Evolutionary conservation across 768 basidiomycete genomes (phyloP).

Genomic region (Lentinula raphanica): DNA sequence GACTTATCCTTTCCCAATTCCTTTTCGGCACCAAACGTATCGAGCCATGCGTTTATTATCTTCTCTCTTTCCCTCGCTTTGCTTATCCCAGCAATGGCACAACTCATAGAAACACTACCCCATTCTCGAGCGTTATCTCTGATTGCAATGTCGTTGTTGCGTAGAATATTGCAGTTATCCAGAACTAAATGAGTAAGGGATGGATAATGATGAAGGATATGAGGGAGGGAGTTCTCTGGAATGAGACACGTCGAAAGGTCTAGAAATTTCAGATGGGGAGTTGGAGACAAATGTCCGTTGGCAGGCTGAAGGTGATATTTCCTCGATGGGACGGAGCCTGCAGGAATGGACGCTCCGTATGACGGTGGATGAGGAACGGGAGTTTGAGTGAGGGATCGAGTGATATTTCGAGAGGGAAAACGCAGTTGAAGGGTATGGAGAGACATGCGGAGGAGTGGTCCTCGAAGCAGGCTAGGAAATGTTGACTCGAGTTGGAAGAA

Average conservation of each 20-base stretch:
- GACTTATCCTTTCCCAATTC: neutral
- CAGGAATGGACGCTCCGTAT: neutral
- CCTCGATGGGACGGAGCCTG: neutral
- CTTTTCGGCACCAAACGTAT: conserved; percentile 15
- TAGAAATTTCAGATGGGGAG: conserved; percentile 49
- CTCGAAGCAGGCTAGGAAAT: conserved; percentile 37
- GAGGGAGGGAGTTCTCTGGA: conserved; percentile 47
- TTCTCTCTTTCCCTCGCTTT: conserved; percentile 66
- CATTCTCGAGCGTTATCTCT: conserved; percentile 45
- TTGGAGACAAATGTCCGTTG: conserved; percentile 2
- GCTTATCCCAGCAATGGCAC: conserved; percentile 56
- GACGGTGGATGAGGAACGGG: conserved; percentile 15
- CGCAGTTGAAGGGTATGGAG: conserved; percentile 61
- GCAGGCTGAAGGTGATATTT: neutral
- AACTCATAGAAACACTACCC: conserved; percentile 52
- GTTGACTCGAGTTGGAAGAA: conserved; percentile 67
- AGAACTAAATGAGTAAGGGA: conserved; percentile 61
- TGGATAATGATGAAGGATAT: conserved; percentile 44
- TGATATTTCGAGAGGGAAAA: conserved; percentile 62
- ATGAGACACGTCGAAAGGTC: conserved; percentile 74
- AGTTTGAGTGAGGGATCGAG: conserved; percentile 31
- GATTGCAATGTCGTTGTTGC: conserved; percentile 38
- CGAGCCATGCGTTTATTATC: conserved; percentile 47
- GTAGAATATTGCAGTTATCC: conserved; percentile 58
- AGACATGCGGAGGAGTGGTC: conserved; percentile 41